Conservation (phyloP, 2,329 filamentous ascomycete genomes). For the Bipolaris zeicola region DNA sequence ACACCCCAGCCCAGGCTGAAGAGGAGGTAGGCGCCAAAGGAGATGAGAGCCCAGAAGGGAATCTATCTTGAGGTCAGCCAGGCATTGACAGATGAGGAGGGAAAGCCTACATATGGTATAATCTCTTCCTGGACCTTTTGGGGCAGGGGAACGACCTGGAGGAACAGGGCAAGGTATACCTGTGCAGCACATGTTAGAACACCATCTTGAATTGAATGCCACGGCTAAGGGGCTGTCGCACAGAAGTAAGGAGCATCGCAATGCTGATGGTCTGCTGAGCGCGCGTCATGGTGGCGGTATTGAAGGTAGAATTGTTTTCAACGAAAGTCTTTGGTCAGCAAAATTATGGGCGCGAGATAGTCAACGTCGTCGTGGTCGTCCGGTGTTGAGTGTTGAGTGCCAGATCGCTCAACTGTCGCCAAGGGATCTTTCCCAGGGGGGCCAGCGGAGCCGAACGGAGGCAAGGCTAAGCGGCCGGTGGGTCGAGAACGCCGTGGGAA, state of each 20-base stretch:
- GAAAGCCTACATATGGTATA: slow-evolving; percentile 78
- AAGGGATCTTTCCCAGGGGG: slow-evolving; percentile 29
- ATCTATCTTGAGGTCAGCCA: slow-evolving; percentile 61
- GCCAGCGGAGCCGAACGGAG: slow-evolving; percentile 24
- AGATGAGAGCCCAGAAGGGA: slow-evolving; percentile 89
- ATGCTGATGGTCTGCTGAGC: slow-evolving; percentile 91
- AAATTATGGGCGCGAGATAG: slow-evolving; percentile 10
- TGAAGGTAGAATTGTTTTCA: slow-evolving; percentile 5
- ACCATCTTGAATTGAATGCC: slow-evolving; percentile 6
- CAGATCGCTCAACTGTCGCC: slow-evolving; percentile 37
- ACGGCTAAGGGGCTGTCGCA: slow-evolving; percentile 55
- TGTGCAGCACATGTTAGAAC: slow-evolving; percentile 50
- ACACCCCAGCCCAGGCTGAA: slow-evolving; percentile 91
- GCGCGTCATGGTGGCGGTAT: slow-evolving; percentile 75
- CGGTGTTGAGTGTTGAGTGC: slow-evolving; percentile 26
- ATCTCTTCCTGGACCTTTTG: slow-evolving; percentile 79
- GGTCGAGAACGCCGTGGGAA: slow-evolving; percentile 14
- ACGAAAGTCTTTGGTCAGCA: slow-evolving; percentile 32
- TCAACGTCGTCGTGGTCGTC: slow-evolving; percentile 23
- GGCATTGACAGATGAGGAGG: background rate
- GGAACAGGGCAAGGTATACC: slow-evolving; percentile 87
- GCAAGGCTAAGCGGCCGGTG: slow-evolving; percentile 18
- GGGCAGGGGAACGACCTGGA: slow-evolving; percentile 82
- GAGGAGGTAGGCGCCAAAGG: slow-evolving; percentile 89
- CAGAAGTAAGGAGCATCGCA: slow-evolving; percentile 83